Evolutionary conservation across 495 filamentous ascomycete species (phyloP).

Genomic region (Penicillium chermesinum): DNA sequence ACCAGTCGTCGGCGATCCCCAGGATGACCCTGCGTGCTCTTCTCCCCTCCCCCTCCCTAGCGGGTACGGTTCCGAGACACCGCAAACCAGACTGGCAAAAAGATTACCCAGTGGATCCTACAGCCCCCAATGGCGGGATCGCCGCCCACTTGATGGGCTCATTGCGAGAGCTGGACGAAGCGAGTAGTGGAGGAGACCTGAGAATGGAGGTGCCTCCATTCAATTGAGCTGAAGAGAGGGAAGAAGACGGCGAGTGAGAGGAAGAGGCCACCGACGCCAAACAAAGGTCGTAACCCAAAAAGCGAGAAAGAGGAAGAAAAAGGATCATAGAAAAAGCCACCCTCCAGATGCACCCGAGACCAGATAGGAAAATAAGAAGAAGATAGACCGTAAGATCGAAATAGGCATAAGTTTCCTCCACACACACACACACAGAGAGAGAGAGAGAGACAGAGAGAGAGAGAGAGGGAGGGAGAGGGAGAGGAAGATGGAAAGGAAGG

Average conservation of each 20-base stretch:
- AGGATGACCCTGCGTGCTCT: not conserved
- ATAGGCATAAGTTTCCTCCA: conserved; percentile 4
- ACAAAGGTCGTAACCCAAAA: conserved; percentile 26
- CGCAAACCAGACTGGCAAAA: not conserved
- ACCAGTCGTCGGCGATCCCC: not conserved
- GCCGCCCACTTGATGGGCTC: not conserved
- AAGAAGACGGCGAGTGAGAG: conserved; percentile 6
- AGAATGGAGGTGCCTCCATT: not conserved
- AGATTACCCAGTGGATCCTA: not conserved
- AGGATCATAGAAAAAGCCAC: conserved; percentile 19
- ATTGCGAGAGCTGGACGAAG: conserved; percentile 1
- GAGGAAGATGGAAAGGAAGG: no score
- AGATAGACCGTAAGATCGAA: conserved; percentile 10
- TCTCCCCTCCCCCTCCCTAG: not conserved
- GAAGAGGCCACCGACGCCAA: conserved; percentile 24
- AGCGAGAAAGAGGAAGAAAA: no score
- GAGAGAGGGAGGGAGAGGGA: no score
- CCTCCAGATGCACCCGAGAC: conserved; percentile 30
- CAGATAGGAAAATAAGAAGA: conserved; percentile 17
- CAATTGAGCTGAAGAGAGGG: conserved; percentile 2
- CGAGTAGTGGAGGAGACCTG: not conserved
- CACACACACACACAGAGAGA: no score
- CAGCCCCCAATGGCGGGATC: conserved; percentile 1
- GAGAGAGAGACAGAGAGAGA: no score
- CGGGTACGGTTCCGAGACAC: not conserved